Evolutionary conservation across 2,329 filamentous ascomycete genomes (phyloP).

Genomic region (Colletotrichum tropicale): DNA sequence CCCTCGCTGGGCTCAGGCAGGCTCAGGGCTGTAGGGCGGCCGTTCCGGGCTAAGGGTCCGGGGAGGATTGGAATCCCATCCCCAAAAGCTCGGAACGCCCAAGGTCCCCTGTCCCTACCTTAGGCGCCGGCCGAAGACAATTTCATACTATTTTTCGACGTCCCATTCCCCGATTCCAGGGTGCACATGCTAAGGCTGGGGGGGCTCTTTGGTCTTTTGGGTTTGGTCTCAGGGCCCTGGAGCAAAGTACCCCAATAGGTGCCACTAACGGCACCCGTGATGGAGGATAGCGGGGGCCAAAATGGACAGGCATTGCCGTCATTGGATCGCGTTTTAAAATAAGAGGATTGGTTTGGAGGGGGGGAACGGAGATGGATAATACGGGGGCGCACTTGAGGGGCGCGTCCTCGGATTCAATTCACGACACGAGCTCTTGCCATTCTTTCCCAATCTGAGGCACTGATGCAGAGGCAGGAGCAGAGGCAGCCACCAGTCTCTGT

Average conservation of each 20-base stretch:
- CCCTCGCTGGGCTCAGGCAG: neutral
- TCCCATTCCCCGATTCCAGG: neutral
- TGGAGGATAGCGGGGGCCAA: neutral
- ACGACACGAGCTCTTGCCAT: neutral
- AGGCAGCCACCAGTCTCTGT: neutral
- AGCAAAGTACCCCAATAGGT: neutral
- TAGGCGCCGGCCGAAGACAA: constrained; percentile 5
- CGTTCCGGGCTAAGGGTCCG: constrained; percentile 8
- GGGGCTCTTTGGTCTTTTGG: neutral
- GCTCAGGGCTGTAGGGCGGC: constrained; percentile 8
- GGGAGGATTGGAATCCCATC: constrained; percentile 12
- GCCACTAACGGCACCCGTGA: neutral
- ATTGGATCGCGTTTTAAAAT: constrained; percentile 17
- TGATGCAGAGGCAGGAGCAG: neutral
- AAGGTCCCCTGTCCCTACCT: constrained; percentile 7
- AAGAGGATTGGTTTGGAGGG: constrained; percentile 13
- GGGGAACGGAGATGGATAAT: neutral
- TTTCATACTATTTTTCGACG: constrained; percentile 13
- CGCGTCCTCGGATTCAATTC: neutral
- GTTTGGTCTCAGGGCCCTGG: constrained; percentile 3
- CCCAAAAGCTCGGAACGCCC: constrained; percentile 6
- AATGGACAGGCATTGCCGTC: constrained; percentile 9
- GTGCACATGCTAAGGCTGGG: neutral
- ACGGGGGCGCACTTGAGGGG: neutral
- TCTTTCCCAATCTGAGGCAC: neutral